Evolutionary conservation across 1,284 basidiomycete genomes (phyloP).

Genomic region (Boletus subluridellus): DNA sequence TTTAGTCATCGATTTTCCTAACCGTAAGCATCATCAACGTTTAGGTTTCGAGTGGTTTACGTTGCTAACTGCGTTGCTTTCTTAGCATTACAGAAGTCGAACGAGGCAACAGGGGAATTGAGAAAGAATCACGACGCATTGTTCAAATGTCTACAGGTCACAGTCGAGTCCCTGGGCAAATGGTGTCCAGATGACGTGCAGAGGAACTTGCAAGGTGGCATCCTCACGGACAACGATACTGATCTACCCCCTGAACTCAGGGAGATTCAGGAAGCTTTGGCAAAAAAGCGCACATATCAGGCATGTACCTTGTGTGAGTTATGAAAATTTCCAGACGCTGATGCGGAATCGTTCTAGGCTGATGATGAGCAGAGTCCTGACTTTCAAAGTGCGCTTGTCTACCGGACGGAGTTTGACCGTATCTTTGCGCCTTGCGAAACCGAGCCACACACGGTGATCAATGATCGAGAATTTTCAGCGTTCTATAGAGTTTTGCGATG

Average conservation of each 20-base stretch:
- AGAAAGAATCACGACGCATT: not conserved
- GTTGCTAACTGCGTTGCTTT: not conserved
- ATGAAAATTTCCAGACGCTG: too few relatives aligned
- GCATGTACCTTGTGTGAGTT: too few relatives aligned
- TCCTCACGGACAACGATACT: not conserved
- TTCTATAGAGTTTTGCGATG: constrained; percentile 1
- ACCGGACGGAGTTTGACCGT: not conserved
- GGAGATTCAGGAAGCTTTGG: not conserved
- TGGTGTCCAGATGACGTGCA: not conserved
- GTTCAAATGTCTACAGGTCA: not conserved
- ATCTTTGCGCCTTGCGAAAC: not conserved
- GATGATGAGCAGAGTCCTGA: too few relatives aligned
- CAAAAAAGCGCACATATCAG: not conserved
- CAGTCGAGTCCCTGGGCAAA: not conserved
- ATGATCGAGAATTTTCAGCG: not conserved
- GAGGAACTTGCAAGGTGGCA: not conserved
- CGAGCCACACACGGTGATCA: not conserved
- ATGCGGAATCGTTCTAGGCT: too few relatives aligned
- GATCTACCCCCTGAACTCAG: not conserved
- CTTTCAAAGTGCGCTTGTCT: too few relatives aligned
- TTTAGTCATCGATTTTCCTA: not conserved
- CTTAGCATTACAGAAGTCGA: not conserved
- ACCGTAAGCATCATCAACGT: not conserved
- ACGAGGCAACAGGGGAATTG: not conserved
- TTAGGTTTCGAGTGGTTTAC: not conserved